Conservation (phyloP, 352 stramenopile genomes). For the Pythium phragmitis region DNA sequence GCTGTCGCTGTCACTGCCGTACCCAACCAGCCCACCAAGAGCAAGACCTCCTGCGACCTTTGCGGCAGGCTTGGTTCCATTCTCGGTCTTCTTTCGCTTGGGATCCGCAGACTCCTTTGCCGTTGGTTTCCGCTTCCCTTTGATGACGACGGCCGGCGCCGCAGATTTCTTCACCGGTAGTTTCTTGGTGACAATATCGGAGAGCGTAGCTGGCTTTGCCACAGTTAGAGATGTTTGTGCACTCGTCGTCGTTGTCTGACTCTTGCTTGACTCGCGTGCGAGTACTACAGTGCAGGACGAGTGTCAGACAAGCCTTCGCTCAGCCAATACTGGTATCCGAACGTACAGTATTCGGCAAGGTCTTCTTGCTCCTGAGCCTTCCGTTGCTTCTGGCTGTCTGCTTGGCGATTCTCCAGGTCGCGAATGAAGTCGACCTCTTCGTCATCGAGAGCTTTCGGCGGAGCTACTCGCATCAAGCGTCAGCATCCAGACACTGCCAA, state of each 20-base stretch:
- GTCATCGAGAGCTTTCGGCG: constrained; percentile 83
- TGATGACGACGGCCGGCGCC: constrained; percentile 43
- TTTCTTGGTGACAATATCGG: constrained; percentile 26
- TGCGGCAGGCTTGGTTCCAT: constrained; percentile 1
- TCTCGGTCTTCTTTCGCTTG: constrained; percentile 23
- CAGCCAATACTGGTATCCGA: background rate
- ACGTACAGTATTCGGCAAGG: constrained; percentile 66
- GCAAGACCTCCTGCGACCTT: constrained; percentile 16
- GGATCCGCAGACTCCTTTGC: constrained; percentile 21
- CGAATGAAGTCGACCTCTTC: constrained; percentile 85
- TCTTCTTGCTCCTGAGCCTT: constrained; percentile 76
- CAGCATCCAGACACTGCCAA: too few species aligned
- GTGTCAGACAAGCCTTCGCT: background rate
- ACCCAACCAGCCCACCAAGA: constrained; percentile 53
- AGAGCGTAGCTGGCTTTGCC: constrained; percentile 2
- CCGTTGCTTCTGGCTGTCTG: constrained; percentile 43
- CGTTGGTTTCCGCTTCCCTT: constrained; percentile 50
- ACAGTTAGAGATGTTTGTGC: background rate
- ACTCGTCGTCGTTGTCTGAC: background rate
- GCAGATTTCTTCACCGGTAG: constrained; percentile 28
- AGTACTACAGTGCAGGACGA: constrained; percentile 35
- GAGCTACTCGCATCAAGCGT: constrained; percentile 35
- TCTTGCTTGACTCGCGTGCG: constrained; percentile 48
- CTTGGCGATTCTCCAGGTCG: constrained; percentile 60
- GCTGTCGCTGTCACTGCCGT: constrained; percentile 61